These are phyloP conservation scores for Colletotrichum tabaci DNA, from an alignment of 2,329 filamentous ascomycete genomes.

Conservation along the genomic window DNA sequence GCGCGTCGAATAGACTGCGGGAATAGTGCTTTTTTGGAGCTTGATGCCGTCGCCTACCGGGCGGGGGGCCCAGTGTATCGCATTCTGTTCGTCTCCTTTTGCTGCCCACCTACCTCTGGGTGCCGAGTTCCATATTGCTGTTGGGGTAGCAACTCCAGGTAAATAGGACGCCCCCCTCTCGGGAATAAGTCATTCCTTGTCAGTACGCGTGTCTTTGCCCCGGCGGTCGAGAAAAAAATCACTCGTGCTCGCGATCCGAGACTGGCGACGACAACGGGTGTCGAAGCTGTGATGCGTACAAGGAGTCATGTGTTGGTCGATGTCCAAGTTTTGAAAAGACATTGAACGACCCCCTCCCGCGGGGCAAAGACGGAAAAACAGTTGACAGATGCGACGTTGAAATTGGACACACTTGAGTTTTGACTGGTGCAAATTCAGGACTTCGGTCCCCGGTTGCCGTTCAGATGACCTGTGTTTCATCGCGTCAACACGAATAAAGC, in stretches of 20 bases:
- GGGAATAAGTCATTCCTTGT: background rate
- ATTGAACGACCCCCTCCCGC: no score
- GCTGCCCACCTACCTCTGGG: background rate
- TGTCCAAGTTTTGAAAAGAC: background rate
- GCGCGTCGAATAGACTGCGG: background rate
- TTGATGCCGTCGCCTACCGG: background rate
- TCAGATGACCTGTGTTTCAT: constrained; percentile 25
- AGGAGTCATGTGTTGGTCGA: no score
- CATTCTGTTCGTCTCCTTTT: constrained; percentile 4
- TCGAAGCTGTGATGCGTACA: background rate
- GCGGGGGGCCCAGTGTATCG: background rate
- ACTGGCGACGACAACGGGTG: background rate
- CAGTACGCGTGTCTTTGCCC: background rate
- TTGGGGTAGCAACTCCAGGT: constrained; percentile 9
- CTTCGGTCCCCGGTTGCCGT: background rate
- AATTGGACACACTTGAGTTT: constrained; percentile 15
- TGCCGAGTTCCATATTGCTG: constrained; percentile 39
- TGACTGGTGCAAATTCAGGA: constrained; percentile 33
- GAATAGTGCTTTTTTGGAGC: background rate
- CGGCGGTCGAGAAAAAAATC: no score
- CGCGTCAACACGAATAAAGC: constrained; percentile 14
- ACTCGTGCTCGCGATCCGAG: background rate
- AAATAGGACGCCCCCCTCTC: background rate
- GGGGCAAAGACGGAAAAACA: constrained; percentile 5
- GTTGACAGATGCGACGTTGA: constrained; percentile 15